A percentile compares a stretch with the other conserved stretches of the same genome.
phyloP scores from a whole-genome alignment of 2,329 filamentous ascomycete species.

The Juglanconis sp. region DNA sequence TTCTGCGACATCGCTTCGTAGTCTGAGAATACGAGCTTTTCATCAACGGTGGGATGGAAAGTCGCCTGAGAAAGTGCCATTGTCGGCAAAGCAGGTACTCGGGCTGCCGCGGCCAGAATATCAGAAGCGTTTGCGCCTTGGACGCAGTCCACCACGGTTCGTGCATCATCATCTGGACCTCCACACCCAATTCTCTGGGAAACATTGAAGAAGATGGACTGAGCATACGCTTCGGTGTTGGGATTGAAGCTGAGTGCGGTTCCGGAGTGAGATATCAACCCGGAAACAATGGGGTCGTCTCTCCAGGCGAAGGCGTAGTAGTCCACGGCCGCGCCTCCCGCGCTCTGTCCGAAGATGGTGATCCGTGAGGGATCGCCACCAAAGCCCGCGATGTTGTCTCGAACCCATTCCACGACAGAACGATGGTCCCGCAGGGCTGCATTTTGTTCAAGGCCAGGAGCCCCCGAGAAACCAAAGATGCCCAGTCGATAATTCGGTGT shows the following conservation, averaged over 20 bases:
- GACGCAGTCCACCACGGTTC: neutral
- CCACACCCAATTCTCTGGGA: constrained; percentile 7
- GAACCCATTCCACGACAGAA: constrained; percentile 6
- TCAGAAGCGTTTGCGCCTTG: constrained; percentile 5
- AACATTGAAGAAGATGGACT: constrained; percentile 12
- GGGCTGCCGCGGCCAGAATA: constrained; percentile 1
- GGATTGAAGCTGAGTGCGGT: constrained; percentile 11
- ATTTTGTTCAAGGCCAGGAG: constrained; percentile 1
- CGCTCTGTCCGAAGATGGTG: constrained; percentile 6
- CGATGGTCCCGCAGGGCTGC: constrained; percentile 9
- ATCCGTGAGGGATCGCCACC: constrained; percentile 6
- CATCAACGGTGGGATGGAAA: constrained; percentile 10
- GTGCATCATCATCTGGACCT: neutral
- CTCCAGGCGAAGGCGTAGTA: constrained; percentile 19
- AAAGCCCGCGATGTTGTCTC: constrained; percentile 7
- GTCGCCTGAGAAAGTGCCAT: neutral
- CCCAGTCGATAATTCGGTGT: constrained; percentile 9
- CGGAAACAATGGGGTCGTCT: neutral
- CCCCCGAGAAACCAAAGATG: constrained; percentile 11
- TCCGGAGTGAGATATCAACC: constrained; percentile 6
- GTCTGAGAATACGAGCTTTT: constrained; percentile 7
- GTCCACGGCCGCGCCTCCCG: constrained; percentile 7
- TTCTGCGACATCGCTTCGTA: constrained; percentile 6
- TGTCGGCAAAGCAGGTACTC: neutral
- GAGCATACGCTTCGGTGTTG: constrained; percentile 3